Conservation (phyloP, 768 basidiomycete genomes). For the Hydnum rufescens region DNA sequence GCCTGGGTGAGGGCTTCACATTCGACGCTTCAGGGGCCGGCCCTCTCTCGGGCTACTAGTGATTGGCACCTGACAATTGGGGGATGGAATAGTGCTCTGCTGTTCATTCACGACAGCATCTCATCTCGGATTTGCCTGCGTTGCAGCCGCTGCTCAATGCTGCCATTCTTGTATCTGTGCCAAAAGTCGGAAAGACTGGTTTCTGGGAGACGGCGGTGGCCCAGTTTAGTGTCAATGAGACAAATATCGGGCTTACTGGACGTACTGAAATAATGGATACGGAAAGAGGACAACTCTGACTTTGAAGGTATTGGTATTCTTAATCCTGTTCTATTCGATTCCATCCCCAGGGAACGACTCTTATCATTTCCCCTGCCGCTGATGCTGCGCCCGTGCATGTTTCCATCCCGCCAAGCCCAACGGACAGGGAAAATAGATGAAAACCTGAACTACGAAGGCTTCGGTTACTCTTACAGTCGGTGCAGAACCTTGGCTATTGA, state of each 20-base stretch:
- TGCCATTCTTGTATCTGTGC: slow-evolving; percentile 33
- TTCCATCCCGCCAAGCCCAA: slow-evolving; percentile 27
- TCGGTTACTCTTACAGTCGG: slow-evolving; percentile 38
- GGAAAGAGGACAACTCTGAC: too few relatives aligned
- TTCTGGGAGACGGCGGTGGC: slow-evolving; percentile 67
- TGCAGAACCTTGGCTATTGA: slow-evolving; percentile 39
- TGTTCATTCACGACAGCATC: too few relatives aligned
- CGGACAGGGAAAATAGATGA: slow-evolving; percentile 30
- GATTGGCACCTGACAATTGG: too few relatives aligned
- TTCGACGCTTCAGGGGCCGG: too few relatives aligned
- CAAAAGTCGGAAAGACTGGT: slow-evolving; percentile 42
- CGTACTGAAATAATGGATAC: slow-evolving; percentile 48
- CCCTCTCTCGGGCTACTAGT: too few relatives aligned
- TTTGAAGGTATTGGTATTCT: too few relatives aligned
- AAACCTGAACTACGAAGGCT: slow-evolving; percentile 43
- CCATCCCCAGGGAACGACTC: slow-evolving; percentile 13
- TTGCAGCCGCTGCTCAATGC: slow-evolving; percentile 48
- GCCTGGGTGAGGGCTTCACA: too few relatives aligned
- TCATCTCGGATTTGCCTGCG: too few relatives aligned
- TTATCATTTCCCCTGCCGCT: slow-evolving; percentile 15
- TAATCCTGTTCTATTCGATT: slow-evolving; percentile 3
- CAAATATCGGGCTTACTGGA: slow-evolving; percentile 16
- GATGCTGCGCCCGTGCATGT: slow-evolving; percentile 39
- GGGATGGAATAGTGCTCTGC: too few relatives aligned
- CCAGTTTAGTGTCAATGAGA: slow-evolving; percentile 36